Percentiles rank a stretch among this genome's conserved stretches.
phyloP scores from a whole-genome alignment of 2,329 filamentous ascomycete species.

The Cytospora chrysosperma region DNA sequence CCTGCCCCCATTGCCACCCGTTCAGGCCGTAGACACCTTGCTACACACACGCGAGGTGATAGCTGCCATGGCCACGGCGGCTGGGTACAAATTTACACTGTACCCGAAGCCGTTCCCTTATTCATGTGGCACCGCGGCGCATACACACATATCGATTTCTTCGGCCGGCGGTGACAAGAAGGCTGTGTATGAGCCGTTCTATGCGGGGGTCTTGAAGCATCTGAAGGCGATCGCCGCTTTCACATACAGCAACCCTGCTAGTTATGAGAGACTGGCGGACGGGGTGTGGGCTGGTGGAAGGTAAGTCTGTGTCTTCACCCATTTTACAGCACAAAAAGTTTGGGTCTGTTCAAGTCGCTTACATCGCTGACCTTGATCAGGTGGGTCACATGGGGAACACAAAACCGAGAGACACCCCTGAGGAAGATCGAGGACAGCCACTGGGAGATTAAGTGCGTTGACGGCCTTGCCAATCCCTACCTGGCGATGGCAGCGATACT shows the following conservation, averaged over 20 bases:
- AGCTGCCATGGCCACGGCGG: slow-evolving; percentile 58
- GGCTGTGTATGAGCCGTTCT: slow-evolving; percentile 62
- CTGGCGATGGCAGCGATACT: slow-evolving; percentile 63
- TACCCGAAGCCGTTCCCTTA: slow-evolving; percentile 66
- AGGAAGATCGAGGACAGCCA: slow-evolving; percentile 64
- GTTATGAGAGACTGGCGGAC: slow-evolving; percentile 67
- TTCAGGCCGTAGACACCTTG: slow-evolving; percentile 70
- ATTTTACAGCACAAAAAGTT: not conserved
- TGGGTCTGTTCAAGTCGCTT: not conserved
- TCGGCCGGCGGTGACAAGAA: slow-evolving; percentile 40
- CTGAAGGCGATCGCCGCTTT: slow-evolving; percentile 68
- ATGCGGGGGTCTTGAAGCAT: slow-evolving; percentile 68
- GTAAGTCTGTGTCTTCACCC: not conserved
- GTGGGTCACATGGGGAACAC: slow-evolving; percentile 77
- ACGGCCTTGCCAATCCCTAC: slow-evolving; percentile 78
- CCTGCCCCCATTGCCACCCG: slow-evolving; percentile 59
- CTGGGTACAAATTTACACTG: slow-evolving; percentile 67
- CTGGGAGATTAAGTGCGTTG: slow-evolving; percentile 78
- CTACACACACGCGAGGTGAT: slow-evolving; percentile 71
- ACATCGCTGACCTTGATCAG: slow-evolving; percentile 3
- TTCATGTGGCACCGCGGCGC: slow-evolving; percentile 63
- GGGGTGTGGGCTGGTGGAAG: slow-evolving; percentile 76
- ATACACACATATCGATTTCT: slow-evolving; percentile 68
- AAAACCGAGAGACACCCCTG: slow-evolving; percentile 76
- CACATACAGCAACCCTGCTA: slow-evolving; percentile 62